These are phyloP conservation scores for Collariella sp. DNA, from an alignment of 495 filamentous ascomycete species.

Conservation along the genomic window DNA sequence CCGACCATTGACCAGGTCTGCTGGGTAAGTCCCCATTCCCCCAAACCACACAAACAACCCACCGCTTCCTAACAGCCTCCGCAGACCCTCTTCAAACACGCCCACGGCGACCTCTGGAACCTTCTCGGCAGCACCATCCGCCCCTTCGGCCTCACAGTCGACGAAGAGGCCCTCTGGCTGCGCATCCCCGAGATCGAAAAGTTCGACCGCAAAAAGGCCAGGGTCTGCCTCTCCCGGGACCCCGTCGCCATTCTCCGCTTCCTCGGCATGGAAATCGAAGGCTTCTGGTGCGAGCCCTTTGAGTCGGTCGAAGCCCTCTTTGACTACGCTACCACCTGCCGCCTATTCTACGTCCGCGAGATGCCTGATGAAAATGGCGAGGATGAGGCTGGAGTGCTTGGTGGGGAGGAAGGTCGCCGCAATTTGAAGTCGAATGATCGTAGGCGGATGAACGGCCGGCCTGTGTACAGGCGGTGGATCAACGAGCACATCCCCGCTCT, in stretches of 20 bases:
- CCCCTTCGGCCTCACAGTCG: conserved; percentile 54
- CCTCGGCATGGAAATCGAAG: conserved; percentile 43
- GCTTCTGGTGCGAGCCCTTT: conserved; percentile 41
- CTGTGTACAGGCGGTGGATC: conserved; percentile 43
- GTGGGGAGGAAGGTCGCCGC: conserved; percentile 25
- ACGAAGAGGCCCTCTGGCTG: conserved; percentile 49
- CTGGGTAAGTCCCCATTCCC: conserved; percentile 36
- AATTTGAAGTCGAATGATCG: conserved; percentile 47
- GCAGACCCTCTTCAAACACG: conserved; percentile 46
- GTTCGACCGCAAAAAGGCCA: conserved; percentile 43
- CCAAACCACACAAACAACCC: neutral
- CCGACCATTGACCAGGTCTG: conserved; percentile 31
- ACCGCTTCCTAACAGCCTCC: neutral
- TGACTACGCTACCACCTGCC: conserved; percentile 43
- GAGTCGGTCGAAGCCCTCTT: conserved; percentile 45
- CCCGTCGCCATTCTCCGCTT: conserved; percentile 48
- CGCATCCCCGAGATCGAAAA: conserved; percentile 55
- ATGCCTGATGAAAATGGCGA: conserved; percentile 1
- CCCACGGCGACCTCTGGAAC: conserved; percentile 60
- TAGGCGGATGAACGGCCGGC: conserved; percentile 37
- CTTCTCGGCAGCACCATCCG: conserved; percentile 54
- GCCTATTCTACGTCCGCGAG: conserved; percentile 42
- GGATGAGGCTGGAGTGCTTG: conserved; percentile 13
- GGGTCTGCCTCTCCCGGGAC: conserved; percentile 48
- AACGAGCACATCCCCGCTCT: conserved; percentile 45